A percentile compares a stretch with the other conserved stretches of the same genome.
These are phyloP conservation scores for Cladorrhinum samala DNA, from an alignment of 495 filamentous ascomycete species.

Conservation along the genomic window DNA sequence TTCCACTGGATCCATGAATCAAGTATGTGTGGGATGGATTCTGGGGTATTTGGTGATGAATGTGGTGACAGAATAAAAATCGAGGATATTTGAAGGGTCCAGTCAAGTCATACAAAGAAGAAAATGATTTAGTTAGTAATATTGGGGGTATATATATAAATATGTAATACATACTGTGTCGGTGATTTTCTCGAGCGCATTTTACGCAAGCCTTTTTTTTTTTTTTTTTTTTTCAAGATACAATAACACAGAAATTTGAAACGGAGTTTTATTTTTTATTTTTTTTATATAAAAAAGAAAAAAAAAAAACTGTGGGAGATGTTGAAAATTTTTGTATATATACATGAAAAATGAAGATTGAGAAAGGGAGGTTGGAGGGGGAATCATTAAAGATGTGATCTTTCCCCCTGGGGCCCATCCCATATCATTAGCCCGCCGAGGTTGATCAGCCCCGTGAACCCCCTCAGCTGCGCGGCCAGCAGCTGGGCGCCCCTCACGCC, in stretches of 20 bases:
- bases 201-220: too few species aligned
- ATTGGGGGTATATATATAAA: too few species aligned
- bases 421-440: conserved; percentile 13
- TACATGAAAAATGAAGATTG: not conserved
- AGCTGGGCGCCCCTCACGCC: not conserved
- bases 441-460: not conserved
- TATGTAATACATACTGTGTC: too few species aligned
- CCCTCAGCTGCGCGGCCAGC: not conserved
- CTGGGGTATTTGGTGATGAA: too few species aligned
- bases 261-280: too few species aligned
- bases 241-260: not conserved
- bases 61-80: too few species aligned
- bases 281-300: not conserved
- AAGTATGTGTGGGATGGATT: too few species aligned
- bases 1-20: too few species aligned
- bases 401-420: conserved; percentile 12
- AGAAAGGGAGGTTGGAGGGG: not conserved
- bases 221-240: not conserved
- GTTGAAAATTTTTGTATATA: not conserved
- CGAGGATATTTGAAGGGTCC: too few species aligned
- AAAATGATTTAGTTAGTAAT: too few species aligned
- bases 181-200: too few species aligned
- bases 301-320: not conserved
- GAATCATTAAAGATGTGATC: not conserved
- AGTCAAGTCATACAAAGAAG: too few species aligned